phyloP scores from a whole-genome alignment of 768 basidiomycete species.

The Amanita pseudoporphyria region DNA sequence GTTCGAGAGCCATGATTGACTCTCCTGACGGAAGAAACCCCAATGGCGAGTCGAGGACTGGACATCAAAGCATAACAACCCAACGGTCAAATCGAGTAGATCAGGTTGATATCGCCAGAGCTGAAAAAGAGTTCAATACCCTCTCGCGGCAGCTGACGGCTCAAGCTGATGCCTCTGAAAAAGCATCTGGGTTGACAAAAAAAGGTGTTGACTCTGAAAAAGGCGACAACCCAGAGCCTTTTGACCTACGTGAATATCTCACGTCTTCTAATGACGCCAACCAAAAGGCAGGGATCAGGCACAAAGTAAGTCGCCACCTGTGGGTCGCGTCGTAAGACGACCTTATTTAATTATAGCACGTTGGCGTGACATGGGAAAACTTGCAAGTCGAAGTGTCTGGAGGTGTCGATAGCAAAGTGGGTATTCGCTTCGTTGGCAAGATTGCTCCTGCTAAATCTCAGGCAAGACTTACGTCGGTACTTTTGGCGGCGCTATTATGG shows the following conservation, averaged over 20 bases:
- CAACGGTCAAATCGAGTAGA: constrained; percentile 7
- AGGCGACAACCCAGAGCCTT: constrained; percentile 25
- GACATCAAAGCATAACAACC: constrained; percentile 4
- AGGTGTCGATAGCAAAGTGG: constrained; percentile 45
- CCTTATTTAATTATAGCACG: constrained; percentile 36
- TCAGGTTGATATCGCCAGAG: constrained; percentile 40
- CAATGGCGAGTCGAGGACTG: background rate
- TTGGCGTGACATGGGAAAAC: constrained; percentile 68
- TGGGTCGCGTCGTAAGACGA: background rate
- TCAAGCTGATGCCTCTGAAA: constrained; percentile 19
- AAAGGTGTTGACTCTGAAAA: constrained; percentile 37
- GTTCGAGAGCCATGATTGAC: background rate
- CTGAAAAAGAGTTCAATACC: constrained; percentile 46
- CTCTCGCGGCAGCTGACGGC: constrained; percentile 35
- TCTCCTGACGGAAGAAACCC: background rate
- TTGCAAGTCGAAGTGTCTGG: constrained; percentile 55
- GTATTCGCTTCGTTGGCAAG: constrained; percentile 1
- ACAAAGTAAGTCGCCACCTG: constrained; percentile 33
- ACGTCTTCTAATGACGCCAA: constrained; percentile 57
- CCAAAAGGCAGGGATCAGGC: constrained; percentile 54
- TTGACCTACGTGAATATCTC: constrained; percentile 63
- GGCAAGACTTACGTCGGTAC: constrained; percentile 47
- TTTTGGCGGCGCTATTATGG: constrained; percentile 48
- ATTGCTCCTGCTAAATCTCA: background rate
- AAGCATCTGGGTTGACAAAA: constrained; percentile 12